Conservation (phyloP, 768 basidiomycete genomes). For the Lanmaoa pseudosensibilis region DNA sequence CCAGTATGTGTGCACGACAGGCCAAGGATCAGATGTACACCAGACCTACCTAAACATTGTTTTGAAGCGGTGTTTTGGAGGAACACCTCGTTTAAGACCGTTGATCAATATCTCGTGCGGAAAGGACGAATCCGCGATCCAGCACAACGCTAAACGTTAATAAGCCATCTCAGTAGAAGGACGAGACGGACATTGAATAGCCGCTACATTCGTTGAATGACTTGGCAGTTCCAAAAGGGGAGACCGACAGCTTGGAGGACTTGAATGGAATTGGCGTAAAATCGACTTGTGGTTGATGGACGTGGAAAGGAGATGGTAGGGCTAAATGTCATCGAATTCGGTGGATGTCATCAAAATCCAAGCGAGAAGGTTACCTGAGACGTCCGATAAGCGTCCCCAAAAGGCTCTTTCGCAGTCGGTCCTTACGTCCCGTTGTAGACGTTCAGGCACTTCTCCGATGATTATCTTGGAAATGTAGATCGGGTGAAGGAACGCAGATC, state of each 20-base stretch:
- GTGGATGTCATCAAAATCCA: background rate
- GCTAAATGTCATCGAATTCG: constrained; percentile 30
- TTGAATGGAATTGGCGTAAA: constrained; percentile 63
- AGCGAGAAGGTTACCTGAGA: constrained; percentile 37
- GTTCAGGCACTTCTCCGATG: constrained; percentile 65
- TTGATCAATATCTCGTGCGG: constrained; percentile 69
- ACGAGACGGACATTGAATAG: background rate
- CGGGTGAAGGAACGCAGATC: constrained; percentile 52
- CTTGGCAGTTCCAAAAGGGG: constrained; percentile 29
- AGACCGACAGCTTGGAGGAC: constrained; percentile 49
- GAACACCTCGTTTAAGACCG: constrained; percentile 74
- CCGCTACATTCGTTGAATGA: constrained; percentile 72
- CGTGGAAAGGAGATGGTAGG: constrained; percentile 48
- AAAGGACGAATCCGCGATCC: constrained; percentile 52
- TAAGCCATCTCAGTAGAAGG: background rate
- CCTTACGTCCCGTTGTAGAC: constrained; percentile 40
- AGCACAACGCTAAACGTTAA: constrained; percentile 59
- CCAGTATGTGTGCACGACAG: background rate
- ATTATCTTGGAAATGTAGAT: constrained; percentile 66
- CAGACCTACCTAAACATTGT: constrained; percentile 59
- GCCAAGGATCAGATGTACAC: background rate
- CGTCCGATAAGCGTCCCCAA: constrained; percentile 48
- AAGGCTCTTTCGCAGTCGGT: constrained; percentile 73
- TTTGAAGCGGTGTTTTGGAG: constrained; percentile 65
- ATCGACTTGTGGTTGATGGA: constrained; percentile 49